These are phyloP conservation scores for Arabis hirsuta DNA, from an alignment of 345 rosid genomes.

Conservation along the genomic window DNA sequence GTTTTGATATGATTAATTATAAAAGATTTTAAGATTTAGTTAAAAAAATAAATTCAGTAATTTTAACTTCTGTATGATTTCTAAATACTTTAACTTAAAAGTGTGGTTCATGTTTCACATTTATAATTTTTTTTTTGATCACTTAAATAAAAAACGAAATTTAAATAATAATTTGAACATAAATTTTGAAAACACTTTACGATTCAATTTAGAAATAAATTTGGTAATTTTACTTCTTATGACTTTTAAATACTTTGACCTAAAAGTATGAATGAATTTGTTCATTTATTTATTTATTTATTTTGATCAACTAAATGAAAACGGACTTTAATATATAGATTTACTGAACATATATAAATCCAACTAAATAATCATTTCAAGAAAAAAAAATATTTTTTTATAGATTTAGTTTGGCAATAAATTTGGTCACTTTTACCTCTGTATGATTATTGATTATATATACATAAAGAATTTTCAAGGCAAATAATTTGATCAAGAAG, in stretches of 20 bases:
- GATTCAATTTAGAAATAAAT: neutral
- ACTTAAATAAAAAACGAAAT: neutral
- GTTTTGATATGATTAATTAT: too few relatives aligned
- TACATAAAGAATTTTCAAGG: neutral
- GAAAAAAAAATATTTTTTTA: neutral
- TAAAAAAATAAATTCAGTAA: neutral
- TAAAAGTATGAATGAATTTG: neutral
- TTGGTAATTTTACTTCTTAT: neutral
- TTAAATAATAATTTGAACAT: neutral
- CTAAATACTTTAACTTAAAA: neutral
- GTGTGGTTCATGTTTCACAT: neutral
- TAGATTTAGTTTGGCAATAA: neutral
- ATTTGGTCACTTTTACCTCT: neutral
- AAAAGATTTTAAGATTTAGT: neutral
- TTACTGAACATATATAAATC: neutral
- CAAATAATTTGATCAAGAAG: neutral
- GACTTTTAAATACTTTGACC: neutral
- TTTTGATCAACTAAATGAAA: neutral
- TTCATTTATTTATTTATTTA: neutral
- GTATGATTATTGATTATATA: neutral
- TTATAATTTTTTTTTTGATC: neutral
- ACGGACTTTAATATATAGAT: neutral
- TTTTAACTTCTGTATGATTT: neutral
- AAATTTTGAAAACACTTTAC: too few relatives aligned
- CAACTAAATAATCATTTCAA: neutral